Evolutionary conservation across 768 basidiomycete species (phyloP).

Genomic region (Lactifluus hygrophoroides): DNA sequence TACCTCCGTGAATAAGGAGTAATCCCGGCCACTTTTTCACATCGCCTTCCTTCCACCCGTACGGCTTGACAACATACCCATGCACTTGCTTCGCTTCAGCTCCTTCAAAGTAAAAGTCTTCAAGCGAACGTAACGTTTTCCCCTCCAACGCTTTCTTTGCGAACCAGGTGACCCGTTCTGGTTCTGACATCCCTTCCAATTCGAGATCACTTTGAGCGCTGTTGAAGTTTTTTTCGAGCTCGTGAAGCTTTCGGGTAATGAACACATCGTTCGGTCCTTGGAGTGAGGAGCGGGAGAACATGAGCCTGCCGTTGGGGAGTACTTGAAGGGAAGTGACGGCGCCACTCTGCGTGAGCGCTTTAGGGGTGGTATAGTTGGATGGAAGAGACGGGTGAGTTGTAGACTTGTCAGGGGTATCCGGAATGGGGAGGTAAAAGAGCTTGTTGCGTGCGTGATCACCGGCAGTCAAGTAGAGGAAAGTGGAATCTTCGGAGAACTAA

Average conservation of each 20-base stretch:
- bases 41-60: too few species aligned
- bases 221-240: slow-evolving; percentile 28
- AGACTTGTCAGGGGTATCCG: slow-evolving; percentile 48
- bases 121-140: slow-evolving; percentile 52
- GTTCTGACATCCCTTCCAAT: slow-evolving; percentile 33
- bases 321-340: slow-evolving; percentile 54
- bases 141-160: slow-evolving; percentile 44
- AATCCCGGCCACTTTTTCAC: too few species aligned
- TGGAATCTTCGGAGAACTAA: slow-evolving; percentile 69
- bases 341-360: slow-evolving; percentile 49
- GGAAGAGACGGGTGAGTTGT: slow-evolving; percentile 41
- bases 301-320: slow-evolving; percentile 49
- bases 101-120: slow-evolving; percentile 88
- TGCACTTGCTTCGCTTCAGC: slow-evolving; percentile 69
- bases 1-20: slow-evolving; percentile 77
- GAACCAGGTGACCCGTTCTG: slow-evolving; percentile 60
- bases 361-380: slow-evolving; percentile 42
- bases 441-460: slow-evolving; percentile 76
- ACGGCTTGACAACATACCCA: slow-evolving; percentile 79
- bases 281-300: slow-evolving; percentile 69
- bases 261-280: slow-evolving; percentile 76
- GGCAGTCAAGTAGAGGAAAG: slow-evolving; percentile 61
- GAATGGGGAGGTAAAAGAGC: slow-evolving; percentile 60
- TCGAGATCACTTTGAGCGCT: slow-evolving; percentile 22
- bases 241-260: slow-evolving; percentile 43